Evolutionary conservation across 2,329 filamentous ascomycete species (phyloP).

Genomic region (Penicillium olsonii): DNA sequence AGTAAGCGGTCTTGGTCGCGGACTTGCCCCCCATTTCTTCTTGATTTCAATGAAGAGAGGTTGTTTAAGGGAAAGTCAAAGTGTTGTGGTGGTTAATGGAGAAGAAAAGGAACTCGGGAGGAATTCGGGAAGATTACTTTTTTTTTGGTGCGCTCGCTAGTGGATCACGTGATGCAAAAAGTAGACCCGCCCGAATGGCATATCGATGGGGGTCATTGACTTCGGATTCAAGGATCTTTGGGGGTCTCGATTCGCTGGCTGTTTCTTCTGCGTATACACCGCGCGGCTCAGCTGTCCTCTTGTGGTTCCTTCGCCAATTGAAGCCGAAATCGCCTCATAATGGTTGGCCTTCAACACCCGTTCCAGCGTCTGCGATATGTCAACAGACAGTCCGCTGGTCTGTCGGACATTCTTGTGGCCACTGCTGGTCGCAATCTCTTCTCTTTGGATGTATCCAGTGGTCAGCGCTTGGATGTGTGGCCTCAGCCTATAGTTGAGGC

Average conservation of each 20-base stretch:
- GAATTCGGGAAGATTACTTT: slow-evolving; percentile 30
- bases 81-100: slow-evolving; percentile 28
- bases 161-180: slow-evolving; percentile 33
- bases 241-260: background rate
- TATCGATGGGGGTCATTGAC: slow-evolving; percentile 4
- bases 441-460: slow-evolving; percentile 62
- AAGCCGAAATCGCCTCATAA: slow-evolving; percentile 15
- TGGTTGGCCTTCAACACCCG: slow-evolving; percentile 50
- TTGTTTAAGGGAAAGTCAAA: slow-evolving; percentile 84
- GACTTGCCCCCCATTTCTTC: slow-evolving; percentile 99
- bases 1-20: slow-evolving; percentile 92
- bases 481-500: slow-evolving; percentile 35
- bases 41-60: slow-evolving; percentile 85
- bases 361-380: slow-evolving; percentile 62
- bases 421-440: slow-evolving; percentile 73
- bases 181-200: slow-evolving; percentile 6
- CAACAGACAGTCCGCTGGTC: slow-evolving; percentile 23
- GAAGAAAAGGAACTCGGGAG: slow-evolving; percentile 16
- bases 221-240: slow-evolving; percentile 3
- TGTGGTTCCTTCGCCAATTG: background rate
- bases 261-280: background rate
- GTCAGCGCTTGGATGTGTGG: slow-evolving; percentile 65
- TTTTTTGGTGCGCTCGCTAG: slow-evolving; percentile 44
- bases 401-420: slow-evolving; percentile 62
- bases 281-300: background rate